Base-by-base conservation (phyloP, 2,329 filamentous ascomycete genomes). In the Coniochaeta hoffmannii region DNA sequence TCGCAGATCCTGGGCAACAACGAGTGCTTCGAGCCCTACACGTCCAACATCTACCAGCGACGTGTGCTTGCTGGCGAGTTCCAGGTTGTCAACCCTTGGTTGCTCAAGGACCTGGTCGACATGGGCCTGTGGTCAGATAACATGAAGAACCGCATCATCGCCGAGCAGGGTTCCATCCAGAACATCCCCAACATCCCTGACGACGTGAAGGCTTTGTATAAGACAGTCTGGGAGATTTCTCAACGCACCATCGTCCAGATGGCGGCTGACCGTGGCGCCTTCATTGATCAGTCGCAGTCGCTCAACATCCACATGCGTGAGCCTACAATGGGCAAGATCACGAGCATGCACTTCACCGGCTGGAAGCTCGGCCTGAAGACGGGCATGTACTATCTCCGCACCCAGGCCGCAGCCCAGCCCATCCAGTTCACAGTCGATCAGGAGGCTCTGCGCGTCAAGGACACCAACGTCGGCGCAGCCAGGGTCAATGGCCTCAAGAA, bases 71-170 rank as follows among this genome's bases (percentile, higher is more conserved):
- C 94, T 63, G 94, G 94, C 65, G 94, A 99, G 73, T 99, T 99
- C 85, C 94, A 99, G 77, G 90, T 99, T 55, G 94, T 99, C 72
- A 99, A 99, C 79, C 94, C 94, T 53, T 99, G 94, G 94, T 77
- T 99, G 60, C 85, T 99, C 59, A 97, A 96, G 81, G 94, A 99
- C 67, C 85, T 99, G 30, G 94, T 99, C 63, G 94, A 99, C 69
- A 89, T 97, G 78, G 94, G 94, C 59, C 81, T 99, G 46, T 99
- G 94, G 94, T 97, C 93, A 50, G 93, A 99, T 75, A 90, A 91
- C 77, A 99, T 99, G 94, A 99, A 99, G 87, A 99, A 99, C 81
- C 91, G 94, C 66, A 99, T 99, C 80, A 99, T 99, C 67, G 88
- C 94, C 56, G 93, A 97, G 60, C 90, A 90, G 63, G 94, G 94